These are phyloP conservation scores for Tarenaya hassleriana DNA, from an alignment of 345 rosid species.

Conservation along the genomic window DNA sequence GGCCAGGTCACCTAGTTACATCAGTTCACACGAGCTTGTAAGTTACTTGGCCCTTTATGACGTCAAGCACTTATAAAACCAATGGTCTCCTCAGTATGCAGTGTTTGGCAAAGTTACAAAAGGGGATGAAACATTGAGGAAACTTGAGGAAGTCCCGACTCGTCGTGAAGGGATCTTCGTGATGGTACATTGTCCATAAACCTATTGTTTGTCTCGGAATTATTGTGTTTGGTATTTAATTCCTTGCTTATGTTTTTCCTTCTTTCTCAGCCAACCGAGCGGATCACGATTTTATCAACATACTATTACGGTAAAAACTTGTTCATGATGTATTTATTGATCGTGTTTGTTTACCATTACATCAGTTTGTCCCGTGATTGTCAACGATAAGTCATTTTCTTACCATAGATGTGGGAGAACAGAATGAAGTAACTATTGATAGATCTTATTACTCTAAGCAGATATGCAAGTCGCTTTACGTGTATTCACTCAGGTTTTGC, in stretches of 20 bases:
- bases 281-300: conserved; percentile 78
- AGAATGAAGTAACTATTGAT: neutral
- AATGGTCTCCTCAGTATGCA: conserved; percentile 55
- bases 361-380: too few relatives aligned
- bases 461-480: neutral
- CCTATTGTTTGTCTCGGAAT: neutral
- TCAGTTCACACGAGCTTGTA: neutral
- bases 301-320: conserved; percentile 58
- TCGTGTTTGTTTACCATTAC: too few relatives aligned
- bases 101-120: conserved; percentile 92
- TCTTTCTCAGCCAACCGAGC: conserved; percentile 46
- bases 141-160: conserved; percentile 87
- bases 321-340: too few relatives aligned
- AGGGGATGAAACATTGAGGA: conserved; percentile 84
- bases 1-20: conserved; percentile 42
- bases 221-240: neutral
- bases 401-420: neutral
- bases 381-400: too few relatives aligned
- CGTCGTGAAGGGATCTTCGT: conserved; percentile 88
- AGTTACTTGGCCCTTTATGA: conserved; percentile 11
- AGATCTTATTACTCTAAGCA: conserved; percentile 9
- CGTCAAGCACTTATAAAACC: conserved; percentile 10
- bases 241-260: conserved; percentile 2
- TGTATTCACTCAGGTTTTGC: neutral
- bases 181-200: conserved; percentile 46